phyloP scores from a whole-genome alignment of 495 filamentous ascomycete genomes.

The Penicillium dipodomyicola region DNA sequence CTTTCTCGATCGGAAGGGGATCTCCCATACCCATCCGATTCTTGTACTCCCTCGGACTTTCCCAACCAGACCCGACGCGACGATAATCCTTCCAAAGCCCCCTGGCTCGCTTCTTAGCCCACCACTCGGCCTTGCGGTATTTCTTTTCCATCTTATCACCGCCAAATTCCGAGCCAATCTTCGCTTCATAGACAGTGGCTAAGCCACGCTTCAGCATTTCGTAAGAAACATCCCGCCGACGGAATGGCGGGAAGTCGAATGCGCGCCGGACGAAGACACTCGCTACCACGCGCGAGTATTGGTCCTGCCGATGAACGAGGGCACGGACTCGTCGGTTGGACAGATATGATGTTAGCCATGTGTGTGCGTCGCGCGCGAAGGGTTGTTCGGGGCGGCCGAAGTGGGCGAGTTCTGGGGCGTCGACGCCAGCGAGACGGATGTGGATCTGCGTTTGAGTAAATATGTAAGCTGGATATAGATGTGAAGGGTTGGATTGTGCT shows the following conservation, averaged over 20 bases:
- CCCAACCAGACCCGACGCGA: constrained; percentile 40
- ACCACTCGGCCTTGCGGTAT: constrained; percentile 69
- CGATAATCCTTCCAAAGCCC: constrained; percentile 76
- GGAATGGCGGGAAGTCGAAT: constrained; percentile 53
- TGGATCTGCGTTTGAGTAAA: constrained; percentile 52
- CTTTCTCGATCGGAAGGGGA: constrained; percentile 10
- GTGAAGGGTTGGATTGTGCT: not conserved
- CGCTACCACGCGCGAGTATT: constrained; percentile 87
- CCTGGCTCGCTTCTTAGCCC: constrained; percentile 62
- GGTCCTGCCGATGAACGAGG: constrained; percentile 77
- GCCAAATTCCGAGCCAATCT: constrained; percentile 84
- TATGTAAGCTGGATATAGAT: not conserved
- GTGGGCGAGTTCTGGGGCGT: constrained; percentile 90
- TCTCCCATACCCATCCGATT: constrained; percentile 52
- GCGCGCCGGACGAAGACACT: constrained; percentile 72
- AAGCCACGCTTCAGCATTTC: constrained; percentile 83
- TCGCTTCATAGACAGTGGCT: constrained; percentile 91
- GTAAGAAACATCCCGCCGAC: constrained; percentile 76
- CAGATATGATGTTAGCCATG: constrained; percentile 75
- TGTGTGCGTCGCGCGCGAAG: constrained; percentile 71
- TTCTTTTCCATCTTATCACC: constrained; percentile 55
- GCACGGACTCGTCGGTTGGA: constrained; percentile 70
- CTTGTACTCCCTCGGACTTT: constrained; percentile 89
- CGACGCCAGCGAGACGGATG: constrained; percentile 84
- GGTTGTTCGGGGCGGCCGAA: constrained; percentile 89